Conservation (phyloP, 805 yeast species). For the Starmerella stigmatis region DNA sequence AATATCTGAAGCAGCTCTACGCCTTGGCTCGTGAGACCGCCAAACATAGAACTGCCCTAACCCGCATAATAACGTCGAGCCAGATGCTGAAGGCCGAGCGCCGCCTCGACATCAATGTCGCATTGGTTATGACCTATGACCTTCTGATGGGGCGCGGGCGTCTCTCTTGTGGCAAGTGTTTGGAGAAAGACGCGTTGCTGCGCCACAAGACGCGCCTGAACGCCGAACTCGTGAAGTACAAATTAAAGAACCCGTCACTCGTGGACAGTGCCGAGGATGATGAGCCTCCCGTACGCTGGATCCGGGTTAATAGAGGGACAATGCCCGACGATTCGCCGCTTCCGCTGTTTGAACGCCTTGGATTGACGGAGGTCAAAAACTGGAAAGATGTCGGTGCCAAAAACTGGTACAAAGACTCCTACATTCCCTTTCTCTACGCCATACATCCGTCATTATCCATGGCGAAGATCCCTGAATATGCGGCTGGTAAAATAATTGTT, state of each 20-base stretch:
- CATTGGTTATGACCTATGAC: slow-evolving; percentile 69
- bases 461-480: slow-evolving; percentile 57
- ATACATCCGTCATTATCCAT: slow-evolving; percentile 66
- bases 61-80: slow-evolving; percentile 53
- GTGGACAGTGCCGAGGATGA: slow-evolving; percentile 11
- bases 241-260: slow-evolving; percentile 45
- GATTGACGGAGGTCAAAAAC: slow-evolving; percentile 6
- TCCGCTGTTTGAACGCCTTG: slow-evolving; percentile 26
- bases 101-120: slow-evolving; percentile 42
- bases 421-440: slow-evolving; percentile 69
- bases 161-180: slow-evolving; percentile 80
- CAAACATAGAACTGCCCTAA: slow-evolving; percentile 55
- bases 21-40: slow-evolving; percentile 75
- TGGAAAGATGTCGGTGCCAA: slow-evolving; percentile 28
- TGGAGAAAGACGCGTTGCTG: slow-evolving; percentile 70
- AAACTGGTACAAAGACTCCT: slow-evolving; percentile 50
- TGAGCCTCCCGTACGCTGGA: slow-evolving; percentile 40
- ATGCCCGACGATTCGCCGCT: slow-evolving; percentile 32
- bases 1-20: slow-evolving; percentile 66
- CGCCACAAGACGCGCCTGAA: slow-evolving; percentile 69
- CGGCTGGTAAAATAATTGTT: slow-evolving; percentile 68
- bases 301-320: slow-evolving; percentile 49
- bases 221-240: slow-evolving; percentile 71
- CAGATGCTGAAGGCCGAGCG: slow-evolving; percentile 46
- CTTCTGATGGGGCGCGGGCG: slow-evolving; percentile 66